phyloP scores from a whole-genome alignment of 305 asterid species.

The Fraxinus floribunda region DNA sequence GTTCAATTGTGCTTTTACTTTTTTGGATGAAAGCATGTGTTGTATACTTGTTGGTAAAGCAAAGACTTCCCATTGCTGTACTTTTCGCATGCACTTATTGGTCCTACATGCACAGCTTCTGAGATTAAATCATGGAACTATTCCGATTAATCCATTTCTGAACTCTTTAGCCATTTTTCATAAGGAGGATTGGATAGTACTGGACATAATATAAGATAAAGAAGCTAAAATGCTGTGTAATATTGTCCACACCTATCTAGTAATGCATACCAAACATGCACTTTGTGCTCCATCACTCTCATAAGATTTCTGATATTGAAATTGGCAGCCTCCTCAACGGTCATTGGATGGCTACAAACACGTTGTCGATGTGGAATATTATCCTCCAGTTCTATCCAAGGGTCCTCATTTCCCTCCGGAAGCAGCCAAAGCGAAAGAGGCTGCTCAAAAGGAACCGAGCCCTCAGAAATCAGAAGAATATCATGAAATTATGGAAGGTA shows the following conservation, averaged over 20 bases:
- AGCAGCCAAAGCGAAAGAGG: constrained; percentile 86
- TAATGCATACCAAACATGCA: neutral
- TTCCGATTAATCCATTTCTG: neutral
- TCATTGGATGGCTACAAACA: constrained; percentile 92
- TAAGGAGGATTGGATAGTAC: neutral
- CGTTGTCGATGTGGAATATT: constrained; percentile 65
- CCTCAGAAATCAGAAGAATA: constrained; percentile 50
- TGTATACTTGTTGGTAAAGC: neutral
- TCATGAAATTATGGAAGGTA: constrained; percentile 93
- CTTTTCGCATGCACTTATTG: neutral
- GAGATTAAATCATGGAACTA: neutral
- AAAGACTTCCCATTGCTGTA: neutral
- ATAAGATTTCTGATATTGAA: constrained; percentile 17
- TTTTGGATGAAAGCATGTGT: neutral
- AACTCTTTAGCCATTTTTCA: neutral
- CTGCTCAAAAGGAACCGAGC: constrained; percentile 70
- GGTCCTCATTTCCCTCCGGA: constrained; percentile 64
- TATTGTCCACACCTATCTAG: neutral
- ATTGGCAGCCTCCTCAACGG: constrained; percentile 58
- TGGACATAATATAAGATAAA: neutral
- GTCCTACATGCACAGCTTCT: neutral
- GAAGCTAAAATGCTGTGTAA: neutral
- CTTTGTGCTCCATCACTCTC: constrained; percentile 7
- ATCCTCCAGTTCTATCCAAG: constrained; percentile 66
- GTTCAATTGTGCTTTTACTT: neutral